Percentiles rank a stretch among this genome's conserved stretches.
Evolutionary conservation across 176 grass and related monocot species (phyloP).

Genomic region (Thinopyrum elongatum): DNA sequence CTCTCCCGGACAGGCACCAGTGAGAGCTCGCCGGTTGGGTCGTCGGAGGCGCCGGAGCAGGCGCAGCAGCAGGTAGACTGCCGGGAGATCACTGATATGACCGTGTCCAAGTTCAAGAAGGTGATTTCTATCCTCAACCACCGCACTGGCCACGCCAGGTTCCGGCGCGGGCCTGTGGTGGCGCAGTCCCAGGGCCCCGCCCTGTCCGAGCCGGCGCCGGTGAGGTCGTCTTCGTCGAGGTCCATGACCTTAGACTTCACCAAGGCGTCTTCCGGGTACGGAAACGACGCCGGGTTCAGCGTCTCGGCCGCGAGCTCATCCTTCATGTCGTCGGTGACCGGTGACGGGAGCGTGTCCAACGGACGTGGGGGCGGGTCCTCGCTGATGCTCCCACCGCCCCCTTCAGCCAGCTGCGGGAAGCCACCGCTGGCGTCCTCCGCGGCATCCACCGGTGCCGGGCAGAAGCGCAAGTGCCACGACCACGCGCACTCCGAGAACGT

Average conservation of each 20-base stretch:
- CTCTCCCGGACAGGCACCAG: constrained; percentile 45
- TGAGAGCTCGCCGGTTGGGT: not conserved
- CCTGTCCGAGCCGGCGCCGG: not conserved
- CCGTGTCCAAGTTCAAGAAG: constrained; percentile 84
- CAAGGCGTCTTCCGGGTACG: constrained; percentile 2
- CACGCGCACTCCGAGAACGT: constrained; percentile 84
- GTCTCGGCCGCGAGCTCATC: constrained; percentile 66
- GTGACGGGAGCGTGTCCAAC: constrained; percentile 85
- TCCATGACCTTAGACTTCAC: constrained; percentile 52
- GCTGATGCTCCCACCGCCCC: constrained; percentile 17
- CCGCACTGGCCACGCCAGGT: constrained; percentile 81
- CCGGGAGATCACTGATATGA: constrained; percentile 72
- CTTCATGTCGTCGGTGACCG: constrained; percentile 72
- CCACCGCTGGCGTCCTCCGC: constrained; percentile 33
- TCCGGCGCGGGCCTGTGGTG: constrained; percentile 61
- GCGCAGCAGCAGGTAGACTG: constrained; percentile 36
- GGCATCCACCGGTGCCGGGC: not conserved
- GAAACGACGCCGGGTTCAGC: constrained; percentile 40
- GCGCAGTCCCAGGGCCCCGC: constrained; percentile 29
- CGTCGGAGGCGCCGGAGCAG: not conserved
- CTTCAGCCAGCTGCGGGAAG: constrained; percentile 33
- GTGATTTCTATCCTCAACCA: constrained; percentile 87
- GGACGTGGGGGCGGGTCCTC: constrained; percentile 30
- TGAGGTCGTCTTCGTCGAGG: not conserved
- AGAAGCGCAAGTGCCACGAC: constrained; percentile 65